Evolutionary conservation across 1,139 yeast genomes (phyloP).

Genomic region (Yamadazyma taylorii): DNA sequence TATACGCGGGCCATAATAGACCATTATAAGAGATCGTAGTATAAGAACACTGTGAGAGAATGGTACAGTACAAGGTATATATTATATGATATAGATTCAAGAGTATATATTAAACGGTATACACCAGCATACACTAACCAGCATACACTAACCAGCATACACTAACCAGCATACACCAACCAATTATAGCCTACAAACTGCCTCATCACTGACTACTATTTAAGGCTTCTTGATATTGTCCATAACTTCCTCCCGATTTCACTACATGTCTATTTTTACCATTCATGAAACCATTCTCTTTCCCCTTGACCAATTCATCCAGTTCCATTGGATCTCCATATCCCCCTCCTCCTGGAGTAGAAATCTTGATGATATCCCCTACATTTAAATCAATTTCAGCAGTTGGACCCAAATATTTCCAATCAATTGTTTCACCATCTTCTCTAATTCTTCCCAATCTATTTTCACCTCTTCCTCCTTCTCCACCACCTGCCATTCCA

Average conservation of each 20-base stretch:
- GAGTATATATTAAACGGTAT: too few relatives aligned
- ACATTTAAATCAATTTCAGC: conserved; percentile 23
- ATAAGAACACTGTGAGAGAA: too few relatives aligned
- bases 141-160: too few relatives aligned
- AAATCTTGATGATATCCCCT: conserved; percentile 45
- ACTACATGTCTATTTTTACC: too few relatives aligned
- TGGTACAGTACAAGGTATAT: not conserved
- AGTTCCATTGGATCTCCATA: conserved; percentile 30
- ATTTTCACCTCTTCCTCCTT: conserved; percentile 61
- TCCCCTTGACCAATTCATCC: too few relatives aligned
- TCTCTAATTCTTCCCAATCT: conserved; percentile 44
- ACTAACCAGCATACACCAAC: too few relatives aligned
- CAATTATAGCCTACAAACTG: too few relatives aligned
- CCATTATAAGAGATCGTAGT: too few relatives aligned
- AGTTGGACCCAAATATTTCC: conserved; percentile 24
- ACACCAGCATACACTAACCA: too few relatives aligned
- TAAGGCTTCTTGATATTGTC: conserved; percentile 13
- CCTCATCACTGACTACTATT: conserved; percentile 17
- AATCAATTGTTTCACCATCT: conserved; percentile 20
- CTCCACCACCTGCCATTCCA: conserved; percentile 28
- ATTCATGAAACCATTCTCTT: too few relatives aligned
- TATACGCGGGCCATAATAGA: conserved; percentile 1
- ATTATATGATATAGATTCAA: too few relatives aligned
- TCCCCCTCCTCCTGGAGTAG: conserved; percentile 60
- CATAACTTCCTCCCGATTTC: conserved; percentile 16